Evolutionary conservation across 2,329 filamentous ascomycete genomes (phyloP).

Genomic region (Microsporum audouinii): DNA sequence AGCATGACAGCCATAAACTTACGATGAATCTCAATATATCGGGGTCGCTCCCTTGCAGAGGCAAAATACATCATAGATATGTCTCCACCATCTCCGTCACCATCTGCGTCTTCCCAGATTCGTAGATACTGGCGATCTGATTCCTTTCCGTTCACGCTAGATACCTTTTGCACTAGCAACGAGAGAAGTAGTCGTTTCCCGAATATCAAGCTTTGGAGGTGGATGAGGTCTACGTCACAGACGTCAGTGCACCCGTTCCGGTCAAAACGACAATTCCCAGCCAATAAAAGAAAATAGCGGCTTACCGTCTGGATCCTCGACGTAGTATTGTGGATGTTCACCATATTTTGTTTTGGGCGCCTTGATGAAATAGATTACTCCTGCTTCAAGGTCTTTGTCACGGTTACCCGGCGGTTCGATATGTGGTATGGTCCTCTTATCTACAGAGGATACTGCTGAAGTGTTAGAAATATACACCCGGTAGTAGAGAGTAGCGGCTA

Average conservation of each 20-base stretch:
- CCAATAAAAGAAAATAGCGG: not conserved
- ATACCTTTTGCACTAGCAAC: constrained; percentile 11
- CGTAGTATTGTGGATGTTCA: constrained; percentile 8
- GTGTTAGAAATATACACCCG: not conserved
- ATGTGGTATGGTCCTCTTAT: constrained; percentile 12
- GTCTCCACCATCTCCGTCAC: not conserved
- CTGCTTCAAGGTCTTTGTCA: constrained; percentile 7
- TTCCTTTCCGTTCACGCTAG: constrained; percentile 5
- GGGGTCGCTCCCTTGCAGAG: constrained; percentile 1
- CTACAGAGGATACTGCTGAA: constrained; percentile 8
- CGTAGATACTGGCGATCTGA: constrained; percentile 14
- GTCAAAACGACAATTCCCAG: not conserved
- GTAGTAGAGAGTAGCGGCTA: not conserved
- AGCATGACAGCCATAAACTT: not conserved
- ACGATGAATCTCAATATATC: constrained; percentile 12
- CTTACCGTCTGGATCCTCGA: constrained; percentile 8
- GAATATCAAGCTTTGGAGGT: constrained; percentile 13
- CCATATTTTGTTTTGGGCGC: constrained; percentile 11
- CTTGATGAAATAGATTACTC: constrained; percentile 11
- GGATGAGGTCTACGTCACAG: constrained; percentile 4
- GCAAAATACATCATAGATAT: constrained; percentile 6
- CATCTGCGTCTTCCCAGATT: constrained; percentile 6
- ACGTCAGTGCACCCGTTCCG: not conserved
- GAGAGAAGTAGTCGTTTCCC: constrained; percentile 10
- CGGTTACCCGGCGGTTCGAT: constrained; percentile 10